Conservation (phyloP, 2,329 filamentous ascomycete species). For the Aspergillus fischeri region DNA sequence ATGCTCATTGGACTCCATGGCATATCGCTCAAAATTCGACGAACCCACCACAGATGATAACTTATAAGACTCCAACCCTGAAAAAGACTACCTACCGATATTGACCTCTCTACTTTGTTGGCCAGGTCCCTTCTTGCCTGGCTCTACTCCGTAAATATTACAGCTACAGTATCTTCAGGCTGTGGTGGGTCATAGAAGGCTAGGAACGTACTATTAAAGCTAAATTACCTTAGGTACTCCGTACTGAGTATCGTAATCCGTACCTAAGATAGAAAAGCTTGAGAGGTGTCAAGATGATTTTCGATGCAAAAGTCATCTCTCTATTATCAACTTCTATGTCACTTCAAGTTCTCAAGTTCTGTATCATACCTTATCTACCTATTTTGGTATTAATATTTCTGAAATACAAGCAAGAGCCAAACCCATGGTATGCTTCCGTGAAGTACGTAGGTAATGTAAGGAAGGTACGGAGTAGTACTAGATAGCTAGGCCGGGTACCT, state of each 20-base stretch:
- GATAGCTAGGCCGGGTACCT: background rate
- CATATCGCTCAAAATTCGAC: background rate
- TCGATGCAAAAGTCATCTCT: background rate
- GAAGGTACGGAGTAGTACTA: background rate
- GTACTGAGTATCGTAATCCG: background rate
- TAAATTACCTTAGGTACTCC: background rate
- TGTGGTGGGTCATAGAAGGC: background rate
- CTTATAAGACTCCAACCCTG: background rate
- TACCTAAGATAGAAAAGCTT: background rate
- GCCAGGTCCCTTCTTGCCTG: background rate
- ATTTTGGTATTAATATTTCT: background rate
- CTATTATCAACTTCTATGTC: background rate
- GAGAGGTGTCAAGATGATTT: background rate
- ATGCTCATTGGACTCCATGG: background rate
- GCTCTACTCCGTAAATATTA: background rate
- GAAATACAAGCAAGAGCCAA: background rate
- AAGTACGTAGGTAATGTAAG: background rate
- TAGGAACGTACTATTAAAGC: background rate
- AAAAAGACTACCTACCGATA: background rate
- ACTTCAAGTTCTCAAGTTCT: background rate
- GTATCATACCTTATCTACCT: background rate
- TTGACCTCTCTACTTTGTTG: background rate
- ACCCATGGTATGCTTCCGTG: background rate
- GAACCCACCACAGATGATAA: background rate
- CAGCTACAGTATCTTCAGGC: background rate